These are phyloP conservation scores for Hemileccinum impolitum DNA, from an alignment of 768 basidiomycete genomes.

Conservation along the genomic window DNA sequence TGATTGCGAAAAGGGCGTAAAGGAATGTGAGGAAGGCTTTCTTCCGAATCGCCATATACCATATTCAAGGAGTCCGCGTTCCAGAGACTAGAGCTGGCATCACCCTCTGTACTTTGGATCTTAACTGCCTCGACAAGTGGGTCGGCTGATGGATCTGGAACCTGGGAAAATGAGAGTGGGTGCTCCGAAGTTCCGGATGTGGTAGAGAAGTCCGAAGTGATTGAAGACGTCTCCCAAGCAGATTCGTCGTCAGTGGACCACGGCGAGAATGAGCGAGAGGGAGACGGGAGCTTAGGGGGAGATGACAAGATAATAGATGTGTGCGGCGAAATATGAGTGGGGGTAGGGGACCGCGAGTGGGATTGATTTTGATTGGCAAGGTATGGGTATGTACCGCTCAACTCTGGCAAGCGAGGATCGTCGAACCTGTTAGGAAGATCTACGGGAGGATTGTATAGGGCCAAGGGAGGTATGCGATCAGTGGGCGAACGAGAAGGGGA, in stretches of 20 bases:
- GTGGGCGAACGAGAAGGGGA: slow-evolving; percentile 44
- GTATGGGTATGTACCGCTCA: slow-evolving; percentile 1
- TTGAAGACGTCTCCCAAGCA: slow-evolving; percentile 70
- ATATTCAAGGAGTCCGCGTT: slow-evolving; percentile 36
- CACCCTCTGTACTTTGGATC: slow-evolving; percentile 18
- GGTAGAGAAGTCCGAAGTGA: slow-evolving; percentile 57
- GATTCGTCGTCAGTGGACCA: slow-evolving; percentile 80
- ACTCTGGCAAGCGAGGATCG: slow-evolving; percentile 1
- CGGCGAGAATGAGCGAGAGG: slow-evolving; percentile 41
- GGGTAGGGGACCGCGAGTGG: slow-evolving; percentile 39
- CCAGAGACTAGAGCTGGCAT: slow-evolving; percentile 18
- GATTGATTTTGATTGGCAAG: slow-evolving; percentile 6
- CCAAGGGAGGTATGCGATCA: slow-evolving; percentile 32
- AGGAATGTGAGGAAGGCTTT: slow-evolving; percentile 81
- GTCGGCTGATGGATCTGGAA: slow-evolving; percentile 16
- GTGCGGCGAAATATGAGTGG: slow-evolving; percentile 31
- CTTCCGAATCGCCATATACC: slow-evolving; percentile 47
- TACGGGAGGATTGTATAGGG: slow-evolving; percentile 21
- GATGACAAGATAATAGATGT: slow-evolving; percentile 16
- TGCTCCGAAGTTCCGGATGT: slow-evolving; percentile 42
- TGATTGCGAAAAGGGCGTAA: slow-evolving; percentile 95
- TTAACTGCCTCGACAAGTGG: slow-evolving; percentile 17
- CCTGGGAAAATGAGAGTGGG: slow-evolving; percentile 29
- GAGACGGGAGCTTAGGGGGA: slow-evolving; percentile 13
- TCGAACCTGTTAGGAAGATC: slow-evolving; percentile 1